Evolutionary conservation across 805 yeast species (phyloP), one percentile per base, ranked within the genome.

Genomic region (Diddensiella caesifluorescens): DNA sequence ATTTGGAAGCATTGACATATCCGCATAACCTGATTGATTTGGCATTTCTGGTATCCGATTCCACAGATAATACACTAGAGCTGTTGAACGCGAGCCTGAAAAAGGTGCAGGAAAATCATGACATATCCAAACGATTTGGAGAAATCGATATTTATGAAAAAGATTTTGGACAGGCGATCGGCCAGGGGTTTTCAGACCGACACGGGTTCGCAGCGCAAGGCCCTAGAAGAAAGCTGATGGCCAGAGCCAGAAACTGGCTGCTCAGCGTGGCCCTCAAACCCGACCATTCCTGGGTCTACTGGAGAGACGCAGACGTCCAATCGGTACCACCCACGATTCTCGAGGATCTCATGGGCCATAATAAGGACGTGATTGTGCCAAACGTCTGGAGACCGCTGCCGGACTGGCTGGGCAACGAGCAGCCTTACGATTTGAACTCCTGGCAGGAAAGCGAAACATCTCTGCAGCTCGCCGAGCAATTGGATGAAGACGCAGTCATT

Each of bases 251-350:
- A 61, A 90, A 90, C 63, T 90, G 97, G 98, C 68, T 90, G 32
- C 76, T 88, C 57, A 69, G 90, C 1, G 92, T 83, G 5, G 94
- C 97, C 1, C 62, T 90, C 35, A 83, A 83, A 61, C 97, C 98
- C 1, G 82, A 90, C 62, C 98, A 90, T 60, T 82, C 95, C 2
- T 89, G 90, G 84, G 97, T 90, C 7, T 89, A 90, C 62, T 90
- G 98, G 98, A 73, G 98, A 63, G 97, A 90, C 68, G 96, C 94
- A 9, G 97, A 90, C 62, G 95, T 90, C n/a, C 95, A 90, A 62
- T 82, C 90, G 0, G 81, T 84, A 21, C 95, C 97, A 1, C 73
- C 80, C 1, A 79, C 95, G 2, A 78, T 90, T 47, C 65, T 90
- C 49, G 95, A 90, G 63, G 97, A 90, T 63, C 69, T 90, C 55